Conservation (phyloP, 768 basidiomycete species). For the Ephemerocybe angulata region DNA sequence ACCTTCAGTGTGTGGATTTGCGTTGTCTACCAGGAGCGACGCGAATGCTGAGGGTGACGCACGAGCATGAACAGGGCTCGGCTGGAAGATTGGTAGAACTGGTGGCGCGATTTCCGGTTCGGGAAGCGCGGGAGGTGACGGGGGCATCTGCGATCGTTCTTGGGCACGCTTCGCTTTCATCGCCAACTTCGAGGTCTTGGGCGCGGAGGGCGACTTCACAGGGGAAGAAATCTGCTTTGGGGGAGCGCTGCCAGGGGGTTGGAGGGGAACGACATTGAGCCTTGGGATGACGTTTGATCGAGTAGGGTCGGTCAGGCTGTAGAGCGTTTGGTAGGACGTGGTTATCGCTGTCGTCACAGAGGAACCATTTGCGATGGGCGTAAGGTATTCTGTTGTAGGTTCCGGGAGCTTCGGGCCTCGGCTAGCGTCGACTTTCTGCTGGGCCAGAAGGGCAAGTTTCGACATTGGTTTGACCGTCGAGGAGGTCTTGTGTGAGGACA, state of each 20-base stretch:
- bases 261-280: conserved; percentile 43
- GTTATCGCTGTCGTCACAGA: conserved; percentile 85
- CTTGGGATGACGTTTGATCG: conserved; percentile 38
- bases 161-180: conserved; percentile 62
- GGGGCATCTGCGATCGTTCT: conserved; percentile 32
- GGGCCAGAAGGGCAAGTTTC: conserved; percentile 65
- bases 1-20: conserved; percentile 33
- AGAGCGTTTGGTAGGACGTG: conserved; percentile 71
- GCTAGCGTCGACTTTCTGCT: conserved; percentile 44
- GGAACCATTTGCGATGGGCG: conserved; percentile 76
- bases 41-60: conserved; percentile 79
- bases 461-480: conserved; percentile 21
- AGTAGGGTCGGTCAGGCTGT: conserved; percentile 55
- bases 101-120: conserved; percentile 38
- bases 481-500: conserved; percentile 1
- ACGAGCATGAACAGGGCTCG: conserved; percentile 51
- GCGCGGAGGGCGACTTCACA: background rate
- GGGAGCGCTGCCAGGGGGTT: conserved; percentile 20
- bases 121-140: conserved; percentile 17
- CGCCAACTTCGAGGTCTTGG: conserved; percentile 69
- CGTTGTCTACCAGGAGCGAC: conserved; percentile 60
- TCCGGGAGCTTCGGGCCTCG: conserved; percentile 47
- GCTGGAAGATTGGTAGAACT: conserved; percentile 55
- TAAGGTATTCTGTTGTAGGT: conserved; percentile 63
- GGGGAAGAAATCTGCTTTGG: conserved; percentile 19